Evolutionary conservation across 495 filamentous ascomycete genomes (phyloP).

Genomic region (Neurospora sp.): DNA sequence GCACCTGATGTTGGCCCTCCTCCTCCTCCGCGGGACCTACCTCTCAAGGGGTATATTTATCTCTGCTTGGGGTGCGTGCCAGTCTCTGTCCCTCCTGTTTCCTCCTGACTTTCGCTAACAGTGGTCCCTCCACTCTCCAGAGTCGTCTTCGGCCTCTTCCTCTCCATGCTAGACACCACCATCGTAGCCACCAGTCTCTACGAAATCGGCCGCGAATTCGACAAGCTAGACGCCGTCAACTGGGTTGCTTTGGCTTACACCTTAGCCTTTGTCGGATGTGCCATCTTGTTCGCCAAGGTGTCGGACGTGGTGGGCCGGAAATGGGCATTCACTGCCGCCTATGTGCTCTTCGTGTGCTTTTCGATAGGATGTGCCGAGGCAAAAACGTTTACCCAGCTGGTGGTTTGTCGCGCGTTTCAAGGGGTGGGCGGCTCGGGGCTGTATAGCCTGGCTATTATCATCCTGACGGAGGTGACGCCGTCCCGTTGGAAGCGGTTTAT

Average conservation of each 20-base stretch:
- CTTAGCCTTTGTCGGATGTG: slow-evolving; percentile 33
- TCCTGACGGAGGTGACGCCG: slow-evolving; percentile 42
- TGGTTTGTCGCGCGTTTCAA: slow-evolving; percentile 33
- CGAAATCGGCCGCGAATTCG: slow-evolving; percentile 32
- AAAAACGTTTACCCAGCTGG: slow-evolving; percentile 34
- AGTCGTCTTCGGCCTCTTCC: slow-evolving; percentile 20
- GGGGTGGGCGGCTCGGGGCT: slow-evolving; percentile 33
- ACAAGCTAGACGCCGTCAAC: slow-evolving; percentile 24
- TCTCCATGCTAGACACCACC: slow-evolving; percentile 33
- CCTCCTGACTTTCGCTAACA: neutral
- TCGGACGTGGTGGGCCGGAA: slow-evolving; percentile 45
- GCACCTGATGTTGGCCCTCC: neutral
- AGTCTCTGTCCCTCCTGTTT: neutral
- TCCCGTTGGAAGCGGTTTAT: slow-evolving; percentile 23
- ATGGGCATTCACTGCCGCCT: slow-evolving; percentile 34
- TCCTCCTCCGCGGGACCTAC: neutral
- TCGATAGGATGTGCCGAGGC: slow-evolving; percentile 44
- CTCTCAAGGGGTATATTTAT: neutral
- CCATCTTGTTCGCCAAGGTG: slow-evolving; percentile 38
- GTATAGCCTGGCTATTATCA: slow-evolving; percentile 42
- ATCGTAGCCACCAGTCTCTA: slow-evolving; percentile 38
- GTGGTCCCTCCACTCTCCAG: neutral
- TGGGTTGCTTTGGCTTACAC: slow-evolving; percentile 39
- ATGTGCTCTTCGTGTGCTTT: slow-evolving; percentile 43
- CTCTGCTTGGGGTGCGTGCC: neutral